Evolutionary conservation across 176 grass and related monocot genomes (phyloP).

Genomic region (Typha latifolia): DNA sequence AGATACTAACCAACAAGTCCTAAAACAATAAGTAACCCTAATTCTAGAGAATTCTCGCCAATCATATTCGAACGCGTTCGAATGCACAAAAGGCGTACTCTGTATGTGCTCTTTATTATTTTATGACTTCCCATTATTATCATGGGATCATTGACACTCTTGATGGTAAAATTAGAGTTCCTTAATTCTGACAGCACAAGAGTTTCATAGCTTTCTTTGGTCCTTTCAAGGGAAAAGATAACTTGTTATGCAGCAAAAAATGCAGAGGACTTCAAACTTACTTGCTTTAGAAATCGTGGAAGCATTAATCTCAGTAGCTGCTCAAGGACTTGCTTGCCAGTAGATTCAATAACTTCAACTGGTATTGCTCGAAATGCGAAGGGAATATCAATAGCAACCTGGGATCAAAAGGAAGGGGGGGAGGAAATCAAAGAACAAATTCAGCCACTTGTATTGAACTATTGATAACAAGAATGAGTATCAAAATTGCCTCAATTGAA

Average conservation of each 20-base stretch:
- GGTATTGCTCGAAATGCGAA: slow-evolving; percentile 79
- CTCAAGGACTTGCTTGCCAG: slow-evolving; percentile 78
- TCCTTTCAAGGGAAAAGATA: neutral
- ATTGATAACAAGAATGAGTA: neutral
- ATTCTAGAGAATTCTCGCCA: no score
- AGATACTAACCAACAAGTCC: no score
- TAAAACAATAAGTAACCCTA: no score
- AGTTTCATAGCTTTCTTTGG: no score
- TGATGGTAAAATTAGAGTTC: no score
- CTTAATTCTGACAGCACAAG: no score
- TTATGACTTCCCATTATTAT: no score
- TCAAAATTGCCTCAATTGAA: slow-evolving; percentile 60
- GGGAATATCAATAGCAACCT: slow-evolving; percentile 90
- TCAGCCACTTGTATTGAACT: neutral
- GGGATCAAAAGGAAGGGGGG: slow-evolving; percentile 7
- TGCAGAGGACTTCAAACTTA: slow-evolving; percentile 8
- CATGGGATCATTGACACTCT: no score
- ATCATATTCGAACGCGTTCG: no score
- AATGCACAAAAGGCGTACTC: no score
- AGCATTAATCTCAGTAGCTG: slow-evolving; percentile 75
- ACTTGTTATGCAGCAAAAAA: neutral
- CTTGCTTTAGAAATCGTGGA: slow-evolving; percentile 87
- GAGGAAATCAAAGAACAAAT: neutral
- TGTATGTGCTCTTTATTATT: no score
- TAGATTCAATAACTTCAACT: slow-evolving; percentile 75